Conservation (phyloP, 139 green algal species). For the Yamagishiella unicocca region DNA sequence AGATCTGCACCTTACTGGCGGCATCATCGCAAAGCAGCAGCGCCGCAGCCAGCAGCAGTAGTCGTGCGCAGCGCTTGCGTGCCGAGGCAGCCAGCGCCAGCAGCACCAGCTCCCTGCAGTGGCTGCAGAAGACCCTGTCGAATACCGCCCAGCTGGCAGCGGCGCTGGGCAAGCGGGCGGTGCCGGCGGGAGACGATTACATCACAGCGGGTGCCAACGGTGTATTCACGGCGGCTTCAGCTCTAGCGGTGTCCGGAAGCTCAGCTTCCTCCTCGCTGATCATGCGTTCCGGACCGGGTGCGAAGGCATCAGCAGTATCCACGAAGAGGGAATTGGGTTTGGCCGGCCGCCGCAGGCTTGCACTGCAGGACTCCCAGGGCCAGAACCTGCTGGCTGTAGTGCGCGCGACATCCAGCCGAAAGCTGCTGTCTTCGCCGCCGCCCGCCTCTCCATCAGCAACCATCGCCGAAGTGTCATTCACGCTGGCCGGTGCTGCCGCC, state of each 20-base stretch:
- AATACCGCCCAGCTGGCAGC: not conserved
- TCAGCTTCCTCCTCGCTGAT: not conserved
- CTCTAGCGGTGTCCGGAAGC: too few relatives aligned
- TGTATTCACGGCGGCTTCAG: not conserved
- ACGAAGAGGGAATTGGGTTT: too few relatives aligned
- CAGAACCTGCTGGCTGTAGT: too few relatives aligned
- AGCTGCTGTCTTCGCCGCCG: too few relatives aligned
- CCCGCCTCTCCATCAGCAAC: too few relatives aligned
- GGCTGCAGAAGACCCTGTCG: not conserved
- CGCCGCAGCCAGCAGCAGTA: not conserved
- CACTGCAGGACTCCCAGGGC: too few relatives aligned
- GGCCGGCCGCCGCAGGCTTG: too few relatives aligned
- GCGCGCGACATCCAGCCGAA: not conserved
- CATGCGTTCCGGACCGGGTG: not conserved
- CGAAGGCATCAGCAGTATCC: not conserved
- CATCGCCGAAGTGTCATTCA: not conserved
- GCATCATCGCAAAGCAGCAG: not conserved
- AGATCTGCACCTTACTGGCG: not conserved
- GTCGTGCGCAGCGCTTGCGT: not conserved
- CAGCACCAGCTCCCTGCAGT: not conserved
- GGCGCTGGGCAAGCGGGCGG: not conserved
- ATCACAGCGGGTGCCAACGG: not conserved
- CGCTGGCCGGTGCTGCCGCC: not conserved
- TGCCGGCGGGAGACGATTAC: not conserved
- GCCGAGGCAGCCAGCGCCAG: not conserved